Evolutionary conservation across 1,139 yeast genomes (phyloP).

Genomic region (Arxiozyma slooffiae): DNA sequence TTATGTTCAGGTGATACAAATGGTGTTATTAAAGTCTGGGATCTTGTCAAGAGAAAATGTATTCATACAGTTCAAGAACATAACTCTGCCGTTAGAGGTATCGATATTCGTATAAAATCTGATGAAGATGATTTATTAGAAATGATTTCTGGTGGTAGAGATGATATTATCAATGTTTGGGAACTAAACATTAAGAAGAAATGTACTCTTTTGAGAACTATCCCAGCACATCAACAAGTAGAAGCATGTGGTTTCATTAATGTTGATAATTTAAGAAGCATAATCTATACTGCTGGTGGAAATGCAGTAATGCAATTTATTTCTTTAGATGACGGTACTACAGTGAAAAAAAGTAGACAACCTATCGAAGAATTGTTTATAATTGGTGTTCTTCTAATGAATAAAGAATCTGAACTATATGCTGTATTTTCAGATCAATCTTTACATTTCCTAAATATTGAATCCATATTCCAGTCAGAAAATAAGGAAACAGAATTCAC

Average conservation of each 20-base stretch:
- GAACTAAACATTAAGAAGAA: slow-evolving; percentile 44
- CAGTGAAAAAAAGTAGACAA: slow-evolving; percentile 39
- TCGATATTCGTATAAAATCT: slow-evolving; percentile 40
- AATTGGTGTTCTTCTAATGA: slow-evolving; percentile 43
- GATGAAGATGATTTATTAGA: slow-evolving; percentile 38
- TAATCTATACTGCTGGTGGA: slow-evolving; percentile 74
- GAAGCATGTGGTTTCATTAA: slow-evolving; percentile 66
- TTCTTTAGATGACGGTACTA: slow-evolving; percentile 36
- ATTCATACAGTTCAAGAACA: slow-evolving; percentile 62
- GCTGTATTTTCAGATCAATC: slow-evolving; percentile 78
- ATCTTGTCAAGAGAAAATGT: slow-evolving; percentile 69
- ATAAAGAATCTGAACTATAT: slow-evolving; percentile 28
- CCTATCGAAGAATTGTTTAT: slow-evolving; percentile 65
- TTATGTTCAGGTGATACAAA: slow-evolving; percentile 81
- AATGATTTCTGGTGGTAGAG: slow-evolving; percentile 82
- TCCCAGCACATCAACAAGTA: slow-evolving; percentile 69
- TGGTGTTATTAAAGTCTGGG: slow-evolving; percentile 84
- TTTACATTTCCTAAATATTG: slow-evolving; percentile 43
- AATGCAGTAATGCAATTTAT: slow-evolving; percentile 57
- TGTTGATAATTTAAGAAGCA: slow-evolving; percentile 18
- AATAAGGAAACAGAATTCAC: slow-evolving; percentile 31
- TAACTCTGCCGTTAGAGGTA: slow-evolving; percentile 75
- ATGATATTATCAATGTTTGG: slow-evolving; percentile 47
- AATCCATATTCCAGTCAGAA: slow-evolving; percentile 12
- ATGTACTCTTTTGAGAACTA: slow-evolving; percentile 51